Conservation (phyloP, 2,329 filamentous ascomycete genomes). For the Didymella pomorum region DNA sequence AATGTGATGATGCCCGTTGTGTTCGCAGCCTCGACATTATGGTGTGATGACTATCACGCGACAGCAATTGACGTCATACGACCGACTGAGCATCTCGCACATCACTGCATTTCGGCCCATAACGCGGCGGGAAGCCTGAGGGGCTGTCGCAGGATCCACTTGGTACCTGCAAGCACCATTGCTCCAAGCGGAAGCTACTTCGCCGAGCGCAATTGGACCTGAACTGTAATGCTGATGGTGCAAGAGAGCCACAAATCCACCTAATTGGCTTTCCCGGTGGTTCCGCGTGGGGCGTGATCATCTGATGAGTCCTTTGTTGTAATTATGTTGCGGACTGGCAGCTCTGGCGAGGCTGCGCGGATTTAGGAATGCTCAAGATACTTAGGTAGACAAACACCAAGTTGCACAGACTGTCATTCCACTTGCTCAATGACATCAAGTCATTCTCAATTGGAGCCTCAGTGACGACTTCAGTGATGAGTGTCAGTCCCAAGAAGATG, state of each 20-base stretch:
- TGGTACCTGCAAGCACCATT: constrained; percentile 28
- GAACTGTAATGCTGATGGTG: constrained; percentile 14
- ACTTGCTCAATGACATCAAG: not conserved
- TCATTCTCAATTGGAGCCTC: not conserved
- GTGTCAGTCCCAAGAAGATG: too few species aligned
- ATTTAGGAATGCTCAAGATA: not conserved
- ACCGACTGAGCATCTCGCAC: constrained; percentile 27
- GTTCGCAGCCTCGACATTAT: constrained; percentile 19
- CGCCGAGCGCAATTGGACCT: constrained; percentile 17
- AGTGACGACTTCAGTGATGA: too few species aligned
- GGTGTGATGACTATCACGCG: constrained; percentile 45
- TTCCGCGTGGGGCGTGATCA: constrained; percentile 6
- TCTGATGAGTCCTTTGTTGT: constrained; percentile 15
- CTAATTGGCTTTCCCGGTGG: constrained; percentile 14
- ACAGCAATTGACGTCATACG: constrained; percentile 43
- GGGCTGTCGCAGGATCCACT: constrained; percentile 26
- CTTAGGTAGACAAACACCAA: too few species aligned
- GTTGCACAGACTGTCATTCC: constrained; percentile 12
- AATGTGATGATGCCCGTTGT: constrained; percentile 10
- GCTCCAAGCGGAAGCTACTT: constrained; percentile 16
- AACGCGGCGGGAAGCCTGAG: constrained; percentile 19
- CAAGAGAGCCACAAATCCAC: constrained; percentile 19
- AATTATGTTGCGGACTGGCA: not conserved
- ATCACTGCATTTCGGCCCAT: constrained; percentile 33
- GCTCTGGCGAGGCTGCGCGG: not conserved